Conservation (phyloP, 2,329 filamentous ascomycete species). For the Sclerotinia minor region DNA sequence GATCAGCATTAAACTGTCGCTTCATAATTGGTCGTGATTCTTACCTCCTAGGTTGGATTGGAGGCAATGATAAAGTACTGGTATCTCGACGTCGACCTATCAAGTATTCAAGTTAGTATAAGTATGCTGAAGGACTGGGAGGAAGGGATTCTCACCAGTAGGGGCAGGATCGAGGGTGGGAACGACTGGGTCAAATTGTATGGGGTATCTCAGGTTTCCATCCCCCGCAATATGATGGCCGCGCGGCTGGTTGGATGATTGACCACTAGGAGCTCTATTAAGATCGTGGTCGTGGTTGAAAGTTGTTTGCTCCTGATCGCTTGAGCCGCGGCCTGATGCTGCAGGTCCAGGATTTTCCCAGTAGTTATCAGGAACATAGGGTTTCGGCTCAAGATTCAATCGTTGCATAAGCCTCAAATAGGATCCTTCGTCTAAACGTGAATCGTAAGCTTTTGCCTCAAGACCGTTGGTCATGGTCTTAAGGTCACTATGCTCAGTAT, state of each 20-base stretch:
- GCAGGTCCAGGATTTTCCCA: neutral
- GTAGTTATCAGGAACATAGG: neutral
- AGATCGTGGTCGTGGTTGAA: no score
- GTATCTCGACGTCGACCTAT: neutral
- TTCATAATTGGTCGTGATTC: neutral
- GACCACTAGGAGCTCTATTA: no score
- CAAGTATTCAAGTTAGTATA: no score
- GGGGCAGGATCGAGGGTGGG: neutral
- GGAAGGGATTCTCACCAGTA: neutral
- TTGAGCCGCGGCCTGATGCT: neutral
- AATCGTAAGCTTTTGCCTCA: neutral
- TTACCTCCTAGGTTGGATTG: neutral
- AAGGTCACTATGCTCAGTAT: neutral
- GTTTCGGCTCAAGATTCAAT: slow-evolving; percentile 4
- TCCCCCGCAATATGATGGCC: neutral
- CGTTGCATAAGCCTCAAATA: slow-evolving; percentile 8
- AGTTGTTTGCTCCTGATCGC: neutral
- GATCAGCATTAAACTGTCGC: neutral
- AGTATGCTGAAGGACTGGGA: neutral
- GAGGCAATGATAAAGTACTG: neutral
- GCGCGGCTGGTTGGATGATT: neutral
- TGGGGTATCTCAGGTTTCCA: neutral
- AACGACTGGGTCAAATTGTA: neutral
- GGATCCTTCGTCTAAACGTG: slow-evolving; percentile 2
- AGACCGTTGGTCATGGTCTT: neutral